A percentile compares a stretch with the other conserved stretches of the same genome.
phyloP scores from a whole-genome alignment of 495 filamentous ascomycete genomes.

The Aspergillus coremiiformis region DNA sequence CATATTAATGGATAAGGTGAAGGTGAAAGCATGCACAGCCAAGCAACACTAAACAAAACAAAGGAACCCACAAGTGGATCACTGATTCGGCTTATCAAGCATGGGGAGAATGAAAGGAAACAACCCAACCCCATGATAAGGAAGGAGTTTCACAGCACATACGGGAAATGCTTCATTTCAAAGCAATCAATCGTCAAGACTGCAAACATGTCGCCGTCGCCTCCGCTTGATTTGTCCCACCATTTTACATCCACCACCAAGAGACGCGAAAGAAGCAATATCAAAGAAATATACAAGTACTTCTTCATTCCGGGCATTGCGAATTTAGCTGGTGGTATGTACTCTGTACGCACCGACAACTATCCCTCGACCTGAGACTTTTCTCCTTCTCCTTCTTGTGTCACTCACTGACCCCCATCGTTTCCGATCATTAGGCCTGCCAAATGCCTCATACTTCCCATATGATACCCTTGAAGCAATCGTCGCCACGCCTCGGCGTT shows the following conservation, averaged over 20 bases:
- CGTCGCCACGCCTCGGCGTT: slow-evolving; percentile 63
- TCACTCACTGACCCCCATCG: not conserved
- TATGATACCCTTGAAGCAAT: slow-evolving; percentile 86
- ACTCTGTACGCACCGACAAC: slow-evolving; percentile 11
- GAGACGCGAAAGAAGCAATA: slow-evolving; percentile 50
- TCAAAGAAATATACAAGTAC: slow-evolving; percentile 82
- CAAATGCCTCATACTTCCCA: slow-evolving; percentile 74
- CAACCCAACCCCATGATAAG: not conserved
- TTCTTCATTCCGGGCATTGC: slow-evolving; percentile 71
- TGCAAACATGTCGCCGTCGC: slow-evolving; percentile 17
- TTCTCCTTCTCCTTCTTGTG: not conserved
- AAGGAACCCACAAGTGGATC: slow-evolving; percentile 1
- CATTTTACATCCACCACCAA: slow-evolving; percentile 64
- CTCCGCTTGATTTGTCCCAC: slow-evolving; percentile 69
- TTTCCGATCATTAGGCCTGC: slow-evolving; percentile 50
- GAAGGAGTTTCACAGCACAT: not conserved
- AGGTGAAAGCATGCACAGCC: no score
- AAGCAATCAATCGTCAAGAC: no score
- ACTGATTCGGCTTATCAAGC: slow-evolving; percentile 12
- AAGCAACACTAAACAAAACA: not conserved
- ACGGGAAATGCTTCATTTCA: not conserved
- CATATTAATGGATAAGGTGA: no score
- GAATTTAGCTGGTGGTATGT: slow-evolving; percentile 83
- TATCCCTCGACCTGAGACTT: not conserved
- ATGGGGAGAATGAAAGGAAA: not conserved